Evolutionary conservation across 1,284 basidiomycete genomes (phyloP), one percentile per base, ranked within the genome.

Genomic region (Cerrena zonata): DNA sequence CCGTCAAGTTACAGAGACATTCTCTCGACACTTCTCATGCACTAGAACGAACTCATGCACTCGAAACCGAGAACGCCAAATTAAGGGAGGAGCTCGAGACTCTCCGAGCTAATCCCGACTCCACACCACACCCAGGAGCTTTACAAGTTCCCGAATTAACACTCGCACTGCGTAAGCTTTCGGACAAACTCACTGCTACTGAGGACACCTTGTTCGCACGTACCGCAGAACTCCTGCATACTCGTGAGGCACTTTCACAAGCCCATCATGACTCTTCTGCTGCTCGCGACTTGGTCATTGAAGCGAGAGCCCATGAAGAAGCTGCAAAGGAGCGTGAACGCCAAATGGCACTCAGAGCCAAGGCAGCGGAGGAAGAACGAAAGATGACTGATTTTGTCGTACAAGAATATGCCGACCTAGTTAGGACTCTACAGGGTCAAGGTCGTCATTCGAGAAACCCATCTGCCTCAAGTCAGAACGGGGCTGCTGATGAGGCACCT

Each of bases 371-470:
- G 52, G 80, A 85, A 56, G 76, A 83, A 53, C 67, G 72, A 24
- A 75, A 70, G 55, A 78, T 87, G 73, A 71, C 76, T 22, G 84
- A 88, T 53, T 62, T 78, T 26, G 82, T 79, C 2, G 74, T 88
- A 15, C 70, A 75, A 45, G 84, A 88, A 56, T 89, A 88, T 49
- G 86, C 86, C 0, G 77, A 77, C 52, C 75, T 89, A 10, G 86
- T 88, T 11, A 73, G 84, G 26, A 72, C 69, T 1, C 69, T 88
- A 30, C 78, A 81, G 57, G 74, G 76, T 22, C n/a, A n/a, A n/a
- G n/a, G n/a, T n/a, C n/a, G n/a, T n/a, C 69, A 75, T 3, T 26
- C 53, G 5, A 49, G 59, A 0, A 52, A 61, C 1, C 44, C 56
- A 2, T 55, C 59, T 0, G 30, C 58, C 2, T 41, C 56, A 2